Evolutionary conservation across 345 rosid species (phyloP).

Genomic region (Populus deltoides): DNA sequence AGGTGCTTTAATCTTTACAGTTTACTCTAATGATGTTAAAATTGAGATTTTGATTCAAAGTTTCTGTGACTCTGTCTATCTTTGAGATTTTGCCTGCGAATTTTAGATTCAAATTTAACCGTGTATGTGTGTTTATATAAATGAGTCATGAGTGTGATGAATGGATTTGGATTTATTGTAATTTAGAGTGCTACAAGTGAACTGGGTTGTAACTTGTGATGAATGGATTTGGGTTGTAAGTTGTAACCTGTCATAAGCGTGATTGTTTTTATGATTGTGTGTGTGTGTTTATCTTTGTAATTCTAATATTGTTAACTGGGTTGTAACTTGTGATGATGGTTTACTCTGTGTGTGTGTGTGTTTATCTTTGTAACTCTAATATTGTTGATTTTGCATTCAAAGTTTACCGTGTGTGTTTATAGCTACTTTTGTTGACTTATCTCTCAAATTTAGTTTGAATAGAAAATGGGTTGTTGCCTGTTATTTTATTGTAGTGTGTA

Average conservation of each 20-base stretch:
- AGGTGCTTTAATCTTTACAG: too few species aligned
- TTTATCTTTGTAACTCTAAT: too few species aligned
- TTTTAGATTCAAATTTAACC: too few species aligned
- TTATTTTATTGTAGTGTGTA: not conserved
- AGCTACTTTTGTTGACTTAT: not conserved
- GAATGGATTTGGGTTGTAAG: not conserved
- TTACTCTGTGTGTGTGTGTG: too few species aligned
- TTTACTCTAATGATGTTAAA: too few species aligned
- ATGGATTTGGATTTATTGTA: not conserved
- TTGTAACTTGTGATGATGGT: not conserved
- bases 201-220: not conserved
- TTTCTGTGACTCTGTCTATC: too few species aligned
- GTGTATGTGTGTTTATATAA: not conserved
- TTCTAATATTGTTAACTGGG: not conserved
- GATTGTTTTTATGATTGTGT: not conserved
- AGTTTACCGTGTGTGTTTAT: too few species aligned
- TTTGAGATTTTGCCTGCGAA: too few species aligned
- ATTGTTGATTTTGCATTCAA: too few species aligned
- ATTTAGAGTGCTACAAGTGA: not conserved
- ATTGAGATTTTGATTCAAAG: too few species aligned
- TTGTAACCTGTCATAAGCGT: accelerated
- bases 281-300: too few species aligned
- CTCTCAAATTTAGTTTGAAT: not conserved
- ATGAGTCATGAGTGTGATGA: not conserved
- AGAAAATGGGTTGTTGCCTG: not conserved